A percentile compares a stretch with the other conserved stretches of the same genome.
These are phyloP conservation scores for Huntiella abstrusa DNA, from an alignment of 2,329 filamentous ascomycete species.

Conservation along the genomic window DNA sequence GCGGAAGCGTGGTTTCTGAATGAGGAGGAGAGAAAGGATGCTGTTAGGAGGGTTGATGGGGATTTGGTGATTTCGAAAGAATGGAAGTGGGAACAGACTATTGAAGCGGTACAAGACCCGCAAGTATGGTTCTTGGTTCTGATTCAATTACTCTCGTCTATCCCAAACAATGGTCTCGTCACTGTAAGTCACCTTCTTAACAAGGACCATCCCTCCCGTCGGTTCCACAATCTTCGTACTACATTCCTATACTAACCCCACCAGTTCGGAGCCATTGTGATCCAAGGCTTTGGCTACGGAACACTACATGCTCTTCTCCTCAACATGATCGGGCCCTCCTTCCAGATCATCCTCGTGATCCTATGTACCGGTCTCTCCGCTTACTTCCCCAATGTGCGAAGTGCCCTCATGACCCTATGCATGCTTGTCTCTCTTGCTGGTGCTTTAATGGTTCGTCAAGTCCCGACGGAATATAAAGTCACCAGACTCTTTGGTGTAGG, in stretches of 20 bases:
- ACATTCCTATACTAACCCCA: constrained; percentile 6
- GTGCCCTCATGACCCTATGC: constrained; percentile 15
- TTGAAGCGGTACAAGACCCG: constrained; percentile 16
- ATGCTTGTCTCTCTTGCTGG: constrained; percentile 13
- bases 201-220: not conserved
- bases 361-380: constrained; percentile 14
- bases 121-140: constrained; percentile 16
- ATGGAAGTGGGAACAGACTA: constrained; percentile 16
- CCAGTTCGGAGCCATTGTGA: constrained; percentile 14
- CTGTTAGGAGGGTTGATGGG: constrained; percentile 17
- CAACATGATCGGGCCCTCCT: constrained; percentile 9
- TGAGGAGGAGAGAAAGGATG: constrained; percentile 15
- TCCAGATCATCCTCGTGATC: constrained; percentile 15
- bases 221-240: not conserved
- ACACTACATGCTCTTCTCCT: constrained; percentile 12
- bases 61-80: constrained; percentile 15
- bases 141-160: constrained; percentile 15
- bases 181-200: constrained; percentile 12
- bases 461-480: constrained; percentile 13
- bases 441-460: constrained; percentile 14
- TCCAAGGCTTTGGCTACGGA: constrained; percentile 14
- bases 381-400: constrained; percentile 15
- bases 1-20: constrained; percentile 15
- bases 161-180: constrained; percentile 17
- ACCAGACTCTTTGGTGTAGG: constrained; percentile 16